Conservation (phyloP, 2,329 filamentous ascomycete species). For the Cytospora leucostoma region DNA sequence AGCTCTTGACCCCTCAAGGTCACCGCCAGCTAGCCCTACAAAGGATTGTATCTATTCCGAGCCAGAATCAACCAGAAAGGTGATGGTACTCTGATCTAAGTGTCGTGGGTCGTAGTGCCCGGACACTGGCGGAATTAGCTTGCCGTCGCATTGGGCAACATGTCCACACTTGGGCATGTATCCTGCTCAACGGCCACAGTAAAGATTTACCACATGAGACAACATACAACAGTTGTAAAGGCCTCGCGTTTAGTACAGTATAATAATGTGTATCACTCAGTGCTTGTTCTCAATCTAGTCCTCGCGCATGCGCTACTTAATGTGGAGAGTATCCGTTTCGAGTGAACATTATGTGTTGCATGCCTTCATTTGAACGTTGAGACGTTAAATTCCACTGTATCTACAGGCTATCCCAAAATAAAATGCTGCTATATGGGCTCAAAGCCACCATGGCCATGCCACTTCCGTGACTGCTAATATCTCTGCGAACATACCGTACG, state of each 20-base stretch:
- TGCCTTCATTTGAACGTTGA: neutral
- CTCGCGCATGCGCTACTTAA: neutral
- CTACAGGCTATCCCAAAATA: neutral
- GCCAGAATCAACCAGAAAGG: neutral
- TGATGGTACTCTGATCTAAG: no score
- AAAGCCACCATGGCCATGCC: neutral
- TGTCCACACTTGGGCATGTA: no score
- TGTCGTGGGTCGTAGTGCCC: no score
- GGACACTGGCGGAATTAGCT: no score
- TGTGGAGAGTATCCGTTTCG: neutral
- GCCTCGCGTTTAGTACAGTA: no score
- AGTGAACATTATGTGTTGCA: neutral
- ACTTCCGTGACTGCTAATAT: neutral
- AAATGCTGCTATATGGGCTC: neutral
- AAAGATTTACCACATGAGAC: no score
- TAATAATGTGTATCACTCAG: no score
- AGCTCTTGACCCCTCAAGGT: neutral
- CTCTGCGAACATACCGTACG: neutral
- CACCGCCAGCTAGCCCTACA: no score
- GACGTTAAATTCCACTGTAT: neutral
- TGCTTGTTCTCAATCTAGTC: neutral
- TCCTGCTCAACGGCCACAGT: no score
- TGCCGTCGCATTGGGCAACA: no score
- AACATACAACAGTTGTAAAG: no score
- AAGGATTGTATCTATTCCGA: neutral